Conservation (phyloP, 176 grass and related monocot species). For the Microstegium vimineum region DNA sequence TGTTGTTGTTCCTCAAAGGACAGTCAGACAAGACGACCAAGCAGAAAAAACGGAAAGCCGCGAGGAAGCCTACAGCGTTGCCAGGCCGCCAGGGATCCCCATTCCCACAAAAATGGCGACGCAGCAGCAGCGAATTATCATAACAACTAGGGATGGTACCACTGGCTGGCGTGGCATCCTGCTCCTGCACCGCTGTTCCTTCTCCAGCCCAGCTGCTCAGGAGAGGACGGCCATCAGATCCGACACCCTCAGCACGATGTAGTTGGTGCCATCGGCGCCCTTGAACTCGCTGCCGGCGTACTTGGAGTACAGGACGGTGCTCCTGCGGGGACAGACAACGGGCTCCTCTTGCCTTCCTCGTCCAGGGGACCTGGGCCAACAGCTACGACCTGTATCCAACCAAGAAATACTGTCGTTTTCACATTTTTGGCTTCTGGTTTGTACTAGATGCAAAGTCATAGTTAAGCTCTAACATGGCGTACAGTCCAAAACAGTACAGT, state of each 20-base stretch:
- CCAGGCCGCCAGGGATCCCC: background rate
- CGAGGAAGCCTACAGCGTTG: background rate
- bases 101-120: background rate
- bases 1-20: background rate
- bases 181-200: background rate
- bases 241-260: constrained; percentile 53
- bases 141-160: no score
- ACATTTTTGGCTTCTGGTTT: background rate
- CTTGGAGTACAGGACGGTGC: constrained; percentile 68
- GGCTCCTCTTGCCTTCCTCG: constrained; percentile 59
- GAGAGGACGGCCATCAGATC: constrained; percentile 82
- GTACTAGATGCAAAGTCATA: background rate
- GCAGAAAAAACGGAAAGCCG: background rate
- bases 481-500: background rate
- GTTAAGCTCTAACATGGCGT: background rate
- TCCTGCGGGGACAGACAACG: constrained; percentile 40
- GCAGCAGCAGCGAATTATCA: background rate
- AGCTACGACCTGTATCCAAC: constrained; percentile 49
- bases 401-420: background rate
- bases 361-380: constrained; percentile 57
- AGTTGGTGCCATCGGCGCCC: constrained; percentile 48
- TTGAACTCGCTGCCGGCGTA: constrained; percentile 77
- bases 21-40: background rate
- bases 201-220: constrained; percentile 14
- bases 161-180: background rate